These are phyloP conservation scores for Hymenoscyphus scutula DNA, from an alignment of 2,329 filamentous ascomycete species.

Conservation along the genomic window DNA sequence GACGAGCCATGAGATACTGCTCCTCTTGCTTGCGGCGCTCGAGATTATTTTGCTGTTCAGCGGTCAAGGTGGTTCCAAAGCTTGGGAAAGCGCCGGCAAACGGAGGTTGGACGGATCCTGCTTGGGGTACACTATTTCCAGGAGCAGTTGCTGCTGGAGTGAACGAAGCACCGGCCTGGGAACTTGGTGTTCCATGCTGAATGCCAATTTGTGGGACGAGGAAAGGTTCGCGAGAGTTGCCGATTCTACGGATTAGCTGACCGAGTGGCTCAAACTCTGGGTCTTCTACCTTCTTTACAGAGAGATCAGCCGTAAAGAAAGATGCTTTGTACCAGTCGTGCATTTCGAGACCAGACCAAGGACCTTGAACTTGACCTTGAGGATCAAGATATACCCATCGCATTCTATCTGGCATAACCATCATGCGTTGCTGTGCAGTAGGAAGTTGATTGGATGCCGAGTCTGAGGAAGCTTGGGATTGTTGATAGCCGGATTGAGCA, in stretches of 20 bases:
- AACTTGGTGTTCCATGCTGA: slow-evolving; percentile 73
- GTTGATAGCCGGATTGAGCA: slow-evolving; percentile 33
- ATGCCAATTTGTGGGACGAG: slow-evolving; percentile 96
- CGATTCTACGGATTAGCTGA: slow-evolving; percentile 90
- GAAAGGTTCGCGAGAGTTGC: slow-evolving; percentile 96
- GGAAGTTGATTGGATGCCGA: slow-evolving; percentile 67
- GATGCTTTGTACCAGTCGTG: slow-evolving; percentile 99
- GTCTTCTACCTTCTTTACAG: slow-evolving; percentile 94
- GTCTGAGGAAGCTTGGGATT: slow-evolving; percentile 39
- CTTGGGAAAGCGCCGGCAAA: slow-evolving; percentile 92
- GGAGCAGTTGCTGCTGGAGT: slow-evolving; percentile 39
- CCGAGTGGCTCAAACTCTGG: slow-evolving; percentile 91
- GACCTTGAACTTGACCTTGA: slow-evolving; percentile 86
- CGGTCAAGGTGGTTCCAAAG: slow-evolving; percentile 93
- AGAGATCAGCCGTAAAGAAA: slow-evolving; percentile 91
- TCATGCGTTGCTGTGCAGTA: slow-evolving; percentile 70
- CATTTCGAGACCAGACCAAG: slow-evolving; percentile 97
- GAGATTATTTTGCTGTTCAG: slow-evolving; percentile 95
- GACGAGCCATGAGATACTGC: slow-evolving; percentile 92
- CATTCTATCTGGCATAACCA: slow-evolving; percentile 99
- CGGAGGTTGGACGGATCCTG: slow-evolving; percentile 73
- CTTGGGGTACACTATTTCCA: slow-evolving; percentile 43
- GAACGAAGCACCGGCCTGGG: slow-evolving; percentile 38
- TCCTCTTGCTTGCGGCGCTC: slow-evolving; percentile 97
- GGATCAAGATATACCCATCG: slow-evolving; percentile 98